phyloP scores from a whole-genome alignment of 768 basidiomycete species.

The Trametes sanguinea region DNA sequence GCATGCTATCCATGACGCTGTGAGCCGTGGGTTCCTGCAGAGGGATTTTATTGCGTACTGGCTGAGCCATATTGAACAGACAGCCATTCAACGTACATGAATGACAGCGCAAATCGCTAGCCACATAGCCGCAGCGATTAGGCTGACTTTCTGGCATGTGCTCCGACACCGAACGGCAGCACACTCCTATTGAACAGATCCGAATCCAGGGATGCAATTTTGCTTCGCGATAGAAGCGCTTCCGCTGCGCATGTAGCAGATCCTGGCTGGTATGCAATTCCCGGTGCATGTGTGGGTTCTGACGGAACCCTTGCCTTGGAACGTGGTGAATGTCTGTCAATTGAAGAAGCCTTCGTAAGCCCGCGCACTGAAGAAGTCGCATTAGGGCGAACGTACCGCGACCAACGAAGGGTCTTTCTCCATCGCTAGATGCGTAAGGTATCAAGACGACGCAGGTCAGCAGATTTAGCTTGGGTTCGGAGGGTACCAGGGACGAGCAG shows the following conservation, averaged over 20 bases:
- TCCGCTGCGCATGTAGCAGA: slow-evolving; percentile 78
- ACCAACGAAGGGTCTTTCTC: slow-evolving; percentile 56
- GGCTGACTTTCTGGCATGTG: too few relatives aligned
- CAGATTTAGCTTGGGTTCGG: not conserved
- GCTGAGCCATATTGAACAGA: too few relatives aligned
- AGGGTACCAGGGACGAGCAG: not conserved
- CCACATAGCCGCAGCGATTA: too few relatives aligned
- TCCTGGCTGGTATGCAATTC: slow-evolving; percentile 63
- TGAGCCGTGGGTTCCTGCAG: too few relatives aligned
- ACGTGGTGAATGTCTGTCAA: slow-evolving; percentile 59
- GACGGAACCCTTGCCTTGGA: slow-evolving; percentile 72
- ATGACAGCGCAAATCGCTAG: too few relatives aligned
- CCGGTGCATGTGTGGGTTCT: slow-evolving; percentile 56
- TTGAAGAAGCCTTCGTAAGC: not conserved
- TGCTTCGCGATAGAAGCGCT: slow-evolving; percentile 59
- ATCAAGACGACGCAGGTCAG: not conserved
- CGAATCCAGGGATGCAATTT: slow-evolving; percentile 65
- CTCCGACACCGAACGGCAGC: not conserved
- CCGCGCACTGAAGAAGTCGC: not conserved
- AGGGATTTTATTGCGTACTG: too few relatives aligned
- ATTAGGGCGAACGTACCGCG: slow-evolving; percentile 40
- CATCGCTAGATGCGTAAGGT: slow-evolving; percentile 49
- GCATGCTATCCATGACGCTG: too few relatives aligned
- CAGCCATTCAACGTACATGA: too few relatives aligned
- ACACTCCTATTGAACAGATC: slow-evolving; percentile 53